Percentiles rank a stretch among this genome's conserved stretches.
These are phyloP conservation scores for Aureobasidium musti DNA, from an alignment of 2,329 filamentous ascomycete species.

Conservation along the genomic window DNA sequence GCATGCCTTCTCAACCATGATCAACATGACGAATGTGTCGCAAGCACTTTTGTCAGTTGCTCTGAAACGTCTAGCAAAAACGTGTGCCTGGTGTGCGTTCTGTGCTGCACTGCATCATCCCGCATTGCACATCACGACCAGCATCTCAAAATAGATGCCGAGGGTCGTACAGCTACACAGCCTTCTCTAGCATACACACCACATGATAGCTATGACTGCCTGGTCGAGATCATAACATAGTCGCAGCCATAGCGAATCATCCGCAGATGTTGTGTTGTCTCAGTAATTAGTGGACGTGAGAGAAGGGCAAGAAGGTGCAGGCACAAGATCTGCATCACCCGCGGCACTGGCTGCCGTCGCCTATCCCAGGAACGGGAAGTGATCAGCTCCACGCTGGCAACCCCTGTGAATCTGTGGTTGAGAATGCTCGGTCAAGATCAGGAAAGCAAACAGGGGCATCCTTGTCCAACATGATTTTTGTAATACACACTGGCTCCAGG, in stretches of 20 bases:
- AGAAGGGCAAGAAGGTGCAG: conserved; percentile 6
- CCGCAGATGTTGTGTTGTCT: neutral
- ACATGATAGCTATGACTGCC: neutral
- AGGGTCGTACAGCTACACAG: neutral
- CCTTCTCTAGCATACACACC: neutral
- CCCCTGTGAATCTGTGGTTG: neutral
- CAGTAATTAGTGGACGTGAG: neutral
- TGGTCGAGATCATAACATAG: neutral
- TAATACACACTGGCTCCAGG: neutral
- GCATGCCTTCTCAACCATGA: conserved; percentile 3
- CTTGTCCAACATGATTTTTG: conserved; percentile 1
- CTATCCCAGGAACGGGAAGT: conserved; percentile 14
- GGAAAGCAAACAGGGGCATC: neutral
- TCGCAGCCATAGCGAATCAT: neutral
- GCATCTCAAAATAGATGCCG: conserved; percentile 17
- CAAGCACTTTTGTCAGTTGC: neutral
- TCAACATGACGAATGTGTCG: conserved; percentile 22
- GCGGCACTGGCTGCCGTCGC: conserved; percentile 1
- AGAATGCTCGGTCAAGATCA: neutral
- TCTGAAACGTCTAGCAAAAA: conserved; percentile 17
- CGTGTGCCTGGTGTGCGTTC: neutral
- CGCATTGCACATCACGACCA: conserved; percentile 2
- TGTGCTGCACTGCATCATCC: conserved; percentile 22
- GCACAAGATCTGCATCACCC: conserved; percentile 12
- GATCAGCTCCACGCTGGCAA: neutral